Percentiles rank a stretch among this genome's conserved stretches.
phyloP scores from a whole-genome alignment of 495 filamentous ascomycete species.

The Tuber aestivum region DNA sequence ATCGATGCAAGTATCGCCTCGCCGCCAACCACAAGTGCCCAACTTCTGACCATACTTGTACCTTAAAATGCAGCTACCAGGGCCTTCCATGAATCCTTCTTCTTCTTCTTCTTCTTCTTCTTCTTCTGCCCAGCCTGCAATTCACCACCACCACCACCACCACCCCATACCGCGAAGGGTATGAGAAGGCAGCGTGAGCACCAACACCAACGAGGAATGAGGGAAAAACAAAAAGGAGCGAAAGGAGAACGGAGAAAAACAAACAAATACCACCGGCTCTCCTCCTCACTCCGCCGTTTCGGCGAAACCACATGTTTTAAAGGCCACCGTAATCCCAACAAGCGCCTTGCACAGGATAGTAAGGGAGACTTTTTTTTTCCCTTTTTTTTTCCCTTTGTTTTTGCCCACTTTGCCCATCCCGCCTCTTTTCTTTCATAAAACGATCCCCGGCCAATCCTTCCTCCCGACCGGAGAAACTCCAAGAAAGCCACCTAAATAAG shows the following conservation, averaged over 20 bases:
- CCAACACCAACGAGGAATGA: neutral
- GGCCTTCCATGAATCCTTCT: neutral
- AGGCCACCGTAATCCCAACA: neutral
- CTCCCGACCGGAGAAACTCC: neutral
- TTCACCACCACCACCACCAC: too few species aligned
- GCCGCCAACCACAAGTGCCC: neutral
- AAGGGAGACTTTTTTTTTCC: too few species aligned
- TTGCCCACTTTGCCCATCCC: neutral
- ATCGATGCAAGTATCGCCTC: neutral
- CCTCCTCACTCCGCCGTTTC: neutral
- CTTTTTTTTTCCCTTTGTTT: too few species aligned
- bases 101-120: too few species aligned
- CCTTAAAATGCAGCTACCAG: neutral
- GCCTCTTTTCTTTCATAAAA: neutral
- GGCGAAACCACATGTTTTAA: neutral
- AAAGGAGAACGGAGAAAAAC: neutral
- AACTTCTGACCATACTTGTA: neutral
- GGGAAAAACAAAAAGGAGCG: neutral
- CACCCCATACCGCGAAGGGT: neutral
- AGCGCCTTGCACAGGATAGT: neutral
- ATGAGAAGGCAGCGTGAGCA: neutral
- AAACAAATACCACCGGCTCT: neutral
- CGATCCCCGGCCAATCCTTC: neutral
- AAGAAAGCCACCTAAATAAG: neutral
- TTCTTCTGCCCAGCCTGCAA: neutral